Evolutionary conservation across 2,329 filamentous ascomycete genomes (phyloP), one percentile per base, ranked within the genome.

Genomic region (Neopestalotiopsis sp.): DNA sequence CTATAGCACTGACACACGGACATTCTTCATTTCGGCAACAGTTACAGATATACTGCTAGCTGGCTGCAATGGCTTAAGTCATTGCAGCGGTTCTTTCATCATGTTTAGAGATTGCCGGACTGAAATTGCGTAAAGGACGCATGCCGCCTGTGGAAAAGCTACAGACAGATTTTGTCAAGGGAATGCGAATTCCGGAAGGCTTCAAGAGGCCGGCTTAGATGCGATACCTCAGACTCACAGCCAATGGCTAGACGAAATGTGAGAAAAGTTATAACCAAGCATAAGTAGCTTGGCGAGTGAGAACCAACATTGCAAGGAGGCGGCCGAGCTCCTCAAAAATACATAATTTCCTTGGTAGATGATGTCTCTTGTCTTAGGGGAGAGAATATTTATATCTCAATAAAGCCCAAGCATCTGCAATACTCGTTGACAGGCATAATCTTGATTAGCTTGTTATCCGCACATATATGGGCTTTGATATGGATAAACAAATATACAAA

Each of bases 1-100:
- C 68, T 79, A n/a, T 79, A 75, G 68, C 24, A 10, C 57, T 32
- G 17, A 6, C 12, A 38, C 30, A 30, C n/a, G 32, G 17, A 34
- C 7, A 34, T 62, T 24, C 14, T 20, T 62, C 10, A 20, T 34
- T 38, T 13, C 20, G 34, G 17, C 32, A 62, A 32, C 59, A 20
- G 45, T n/a, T 9, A 52, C 45, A 52, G 17, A 17, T 52, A 17
- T 52, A 2, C 20, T 10, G 20, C 17, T 20, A 20, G 45, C 17
- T n/a, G 45, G 17, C 45, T 12, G 20, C 20, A 17, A n/a, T 52
- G 45, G 7, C 17, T 20, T 52, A 38, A 52, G 24, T 52, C 45
- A 52, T 9, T n/a, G 17, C 45, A 52, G 45, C 45, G 45, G 7
- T 52, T 24, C 17, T 52, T 17, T n/a, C 45, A 52, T 52, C 45